Evolutionary conservation across 148 eudicot species (phyloP), one percentile per base, ranked within the genome.

Genomic region (Nepenthes mirabilis): DNA sequence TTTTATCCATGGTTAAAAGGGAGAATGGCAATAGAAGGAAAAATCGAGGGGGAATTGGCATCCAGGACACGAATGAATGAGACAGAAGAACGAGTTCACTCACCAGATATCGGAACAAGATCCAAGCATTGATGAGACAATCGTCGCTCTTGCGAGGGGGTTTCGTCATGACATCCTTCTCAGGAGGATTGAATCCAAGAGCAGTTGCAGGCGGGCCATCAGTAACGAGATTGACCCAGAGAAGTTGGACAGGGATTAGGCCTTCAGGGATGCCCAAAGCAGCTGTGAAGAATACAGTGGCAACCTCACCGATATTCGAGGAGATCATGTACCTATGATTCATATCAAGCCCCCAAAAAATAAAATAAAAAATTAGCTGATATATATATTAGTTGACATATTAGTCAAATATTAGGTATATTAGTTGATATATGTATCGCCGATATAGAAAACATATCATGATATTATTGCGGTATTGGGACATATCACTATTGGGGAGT

Each of bases 221-320:
- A n/a, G 55, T 52, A 52, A 52, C 55, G n/a, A 52, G 55, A 32
- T 52, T 52, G 55, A 52, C 55, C 55, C 55, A 52, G 7, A 52
- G 55, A 52, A 52, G 55, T 32, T 52, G 55, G 55, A 52, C 55
- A 52, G 55, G 55, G 14, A 52, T 52, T 11, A 52, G 55, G 55
- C 55, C 55, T 52, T 52, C 55, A 52, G 55, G 55, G 32, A 52
- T 52, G 55, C 55, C 55, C 32, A 52, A 52, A 52, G 55, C 55
- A 12, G 55, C 55, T n/a, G 55, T 52, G 5, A 52, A 23, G 23
- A 52, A 52, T 14, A 52, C n/a, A 12, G 55, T 52, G 55, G 55
- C 55, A 52, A 52, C 55, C 32, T 52, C 55, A 52, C 55, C 55
- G n/a, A 52, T 52, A 32, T 52, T 52, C n/a, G 55, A 52, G 55